phyloP scores from a whole-genome alignment of 129 eudicot species.

The Calendula officinalis region DNA sequence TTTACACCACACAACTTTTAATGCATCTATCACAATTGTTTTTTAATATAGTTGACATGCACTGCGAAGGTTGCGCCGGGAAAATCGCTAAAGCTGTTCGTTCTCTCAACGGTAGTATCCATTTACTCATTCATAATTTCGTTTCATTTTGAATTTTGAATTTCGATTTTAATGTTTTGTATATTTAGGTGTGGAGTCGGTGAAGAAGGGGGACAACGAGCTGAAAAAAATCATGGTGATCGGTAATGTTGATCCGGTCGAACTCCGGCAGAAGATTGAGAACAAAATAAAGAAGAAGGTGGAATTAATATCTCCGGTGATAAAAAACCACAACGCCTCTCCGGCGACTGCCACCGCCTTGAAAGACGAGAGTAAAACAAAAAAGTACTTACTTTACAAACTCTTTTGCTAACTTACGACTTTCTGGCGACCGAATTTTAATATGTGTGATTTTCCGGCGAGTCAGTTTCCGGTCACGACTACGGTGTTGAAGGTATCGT shows the following conservation, averaged over 20 bases:
- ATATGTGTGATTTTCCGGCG: not conserved
- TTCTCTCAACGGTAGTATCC: slow-evolving; percentile 27
- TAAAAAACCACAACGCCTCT: slow-evolving; percentile 27
- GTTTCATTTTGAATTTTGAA: not conserved
- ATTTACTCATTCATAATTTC: not conserved
- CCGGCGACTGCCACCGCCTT: not conserved
- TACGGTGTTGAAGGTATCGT: slow-evolving; percentile 55
- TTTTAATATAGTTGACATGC: no score
- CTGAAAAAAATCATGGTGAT: slow-evolving; percentile 37
- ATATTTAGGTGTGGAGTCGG: slow-evolving; percentile 39
- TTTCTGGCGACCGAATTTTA: not conserved
- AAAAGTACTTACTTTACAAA: slow-evolving; percentile 27
- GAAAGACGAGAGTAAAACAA: slow-evolving; percentile 37
- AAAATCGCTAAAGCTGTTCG: slow-evolving; percentile 26
- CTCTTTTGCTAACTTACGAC: not conserved
- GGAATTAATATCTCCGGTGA: slow-evolving; percentile 42
- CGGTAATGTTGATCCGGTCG: slow-evolving; percentile 38
- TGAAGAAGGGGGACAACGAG: slow-evolving; percentile 31
- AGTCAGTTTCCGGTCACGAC: slow-evolving; percentile 60
- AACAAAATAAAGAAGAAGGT: slow-evolving; percentile 35
- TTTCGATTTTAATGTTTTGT: not conserved
- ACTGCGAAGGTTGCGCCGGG: slow-evolving; percentile 44
- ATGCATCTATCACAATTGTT: no score
- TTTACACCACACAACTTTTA: no score
- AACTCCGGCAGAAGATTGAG: slow-evolving; percentile 38